Evolutionary conservation across 148 eudicot species (phyloP).

Genomic region (Mesembryanthemum crystallinum): DNA sequence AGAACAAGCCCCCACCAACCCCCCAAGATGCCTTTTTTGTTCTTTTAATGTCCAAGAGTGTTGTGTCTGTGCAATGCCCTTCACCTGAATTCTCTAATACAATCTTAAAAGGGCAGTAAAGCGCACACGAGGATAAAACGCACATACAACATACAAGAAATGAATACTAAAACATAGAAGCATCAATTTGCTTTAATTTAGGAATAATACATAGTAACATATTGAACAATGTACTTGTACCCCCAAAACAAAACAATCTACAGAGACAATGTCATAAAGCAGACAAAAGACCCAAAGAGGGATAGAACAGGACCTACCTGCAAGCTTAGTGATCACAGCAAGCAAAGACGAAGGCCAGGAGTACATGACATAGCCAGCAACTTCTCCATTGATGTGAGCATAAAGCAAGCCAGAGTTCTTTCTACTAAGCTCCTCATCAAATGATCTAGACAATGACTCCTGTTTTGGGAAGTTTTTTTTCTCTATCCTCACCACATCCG

Average conservation of each 20-base stretch:
- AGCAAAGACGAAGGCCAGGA: conserved; percentile 75
- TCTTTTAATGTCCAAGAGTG: too few relatives aligned
- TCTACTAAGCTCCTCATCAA: conserved; percentile 60
- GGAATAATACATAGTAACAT: not conserved
- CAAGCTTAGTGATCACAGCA: conserved; percentile 75
- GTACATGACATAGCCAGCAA: conserved; percentile 85
- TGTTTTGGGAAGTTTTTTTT: conserved; percentile 84
- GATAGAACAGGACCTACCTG: conserved; percentile 41
- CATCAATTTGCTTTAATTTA: not conserved
- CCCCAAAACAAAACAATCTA: not conserved
- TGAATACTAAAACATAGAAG: not conserved
- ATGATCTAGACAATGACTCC: conserved; percentile 69
- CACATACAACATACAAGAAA: not conserved
- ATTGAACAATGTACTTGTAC: not conserved
- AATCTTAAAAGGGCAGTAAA: not conserved
- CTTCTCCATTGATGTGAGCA: conserved; percentile 41
- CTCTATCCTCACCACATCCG: conserved; percentile 67
- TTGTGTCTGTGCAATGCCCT: not conserved
- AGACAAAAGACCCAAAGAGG: not conserved
- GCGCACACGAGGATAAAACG: not conserved
- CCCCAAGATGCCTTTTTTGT: too few relatives aligned
- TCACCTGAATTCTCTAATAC: not conserved
- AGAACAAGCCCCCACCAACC: too few relatives aligned
- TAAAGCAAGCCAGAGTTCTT: conserved; percentile 69
- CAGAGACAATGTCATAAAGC: not conserved